Base-by-base conservation (phyloP, 2,329 filamentous ascomycete species). In the Colletotrichum sp. region DNA sequence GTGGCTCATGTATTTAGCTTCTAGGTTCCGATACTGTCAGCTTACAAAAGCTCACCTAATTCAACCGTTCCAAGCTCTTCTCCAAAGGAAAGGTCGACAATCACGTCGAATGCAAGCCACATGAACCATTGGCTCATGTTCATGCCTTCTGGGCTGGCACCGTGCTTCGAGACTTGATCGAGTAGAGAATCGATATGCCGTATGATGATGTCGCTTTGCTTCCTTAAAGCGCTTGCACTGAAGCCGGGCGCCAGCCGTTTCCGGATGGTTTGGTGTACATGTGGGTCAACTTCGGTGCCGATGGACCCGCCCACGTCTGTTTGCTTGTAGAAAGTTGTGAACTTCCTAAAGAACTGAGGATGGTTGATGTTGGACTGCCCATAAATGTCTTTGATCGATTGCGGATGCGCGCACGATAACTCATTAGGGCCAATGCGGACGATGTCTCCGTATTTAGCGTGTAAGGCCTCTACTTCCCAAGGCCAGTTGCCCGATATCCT, bases 341-440 rank as follows among this genome's bases (percentile, higher is more conserved):
- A 67, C 26, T 77, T 77, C 6, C 61, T 65, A 16, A 78, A 69
- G 58, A 77, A 73, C 21, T 65, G 43, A 66, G 79, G 78, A 48
- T 82, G 80, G 1, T 67, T 61, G 28, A 72, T 72, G 28, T 72
- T 72, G 2, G 48, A 38, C 21, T 72, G 63, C 16, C 82, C 82
- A 70, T 86, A 86, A 55, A 88, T 87, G 60, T 88, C 85, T 77
- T 84, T 83, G 82, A 84, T 86, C 3, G 79, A 79, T 5, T 82
- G 71, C 5, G 81, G 80, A 21, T 82, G 79, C 34, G 81, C 84
- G 78, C 87, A 90, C 3, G 86, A 85, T 2, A 90, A 82, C 74
- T 89, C 86, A 67, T 87, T 82, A 1, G 88, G 88, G 6, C 83
- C 84, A 43, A 88, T 81, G 10, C 88, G 85, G 9, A 90, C 87